Evolutionary conservation across 495 filamentous ascomycete genomes (phyloP), one percentile per base, ranked within the genome.

Genomic region (Letharia columbiana): DNA sequence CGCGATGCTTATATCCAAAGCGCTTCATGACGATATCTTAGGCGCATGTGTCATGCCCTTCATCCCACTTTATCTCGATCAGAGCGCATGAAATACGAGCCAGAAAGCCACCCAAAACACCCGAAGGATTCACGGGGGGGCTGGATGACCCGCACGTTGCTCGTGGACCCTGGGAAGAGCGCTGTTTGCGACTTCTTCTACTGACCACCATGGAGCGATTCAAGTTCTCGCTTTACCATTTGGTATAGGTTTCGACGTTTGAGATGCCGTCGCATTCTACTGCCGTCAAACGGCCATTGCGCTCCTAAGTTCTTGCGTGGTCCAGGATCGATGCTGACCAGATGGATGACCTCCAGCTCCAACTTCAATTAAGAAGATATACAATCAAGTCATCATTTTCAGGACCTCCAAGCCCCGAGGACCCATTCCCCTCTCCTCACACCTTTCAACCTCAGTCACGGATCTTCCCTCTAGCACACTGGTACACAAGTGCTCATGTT

Each of bases 361-460:
- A n/a, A 39, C 3, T 37, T 37, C 31, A 57, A 10, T 37, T 57
- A 11, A 37, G 20, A 37, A 11, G 20, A 3, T 57, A 37, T 11
- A 57, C 54, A 3, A 57, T 57, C 54, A 57, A 57, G 54, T 57
- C 54, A 37, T 57, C 54, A 37, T 57, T 57, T 12, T 37, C 54
- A 18, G 33, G 54, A 5, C 54, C 31, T 37, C 5, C 54, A 37
- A 39, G 33, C 15, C 33, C 15, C 2, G 31, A 57, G 31, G 54
- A 57, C 39, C 33, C 54, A 4, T 20, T 37, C 31, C 54, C 39
- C 54, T 57, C 54, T 11, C 54, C 54, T 37, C 54, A n/a, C 54
- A 35, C 31, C 17, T 37, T 57, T 9, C 54, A 35, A 57, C 13
- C 54, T 20, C 54, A 35, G 17, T 33, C 54, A 37, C 33, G 54